Evolutionary conservation across 2,329 filamentous ascomycete species (phyloP).

Genomic region (Cordyceps pruinosa): DNA sequence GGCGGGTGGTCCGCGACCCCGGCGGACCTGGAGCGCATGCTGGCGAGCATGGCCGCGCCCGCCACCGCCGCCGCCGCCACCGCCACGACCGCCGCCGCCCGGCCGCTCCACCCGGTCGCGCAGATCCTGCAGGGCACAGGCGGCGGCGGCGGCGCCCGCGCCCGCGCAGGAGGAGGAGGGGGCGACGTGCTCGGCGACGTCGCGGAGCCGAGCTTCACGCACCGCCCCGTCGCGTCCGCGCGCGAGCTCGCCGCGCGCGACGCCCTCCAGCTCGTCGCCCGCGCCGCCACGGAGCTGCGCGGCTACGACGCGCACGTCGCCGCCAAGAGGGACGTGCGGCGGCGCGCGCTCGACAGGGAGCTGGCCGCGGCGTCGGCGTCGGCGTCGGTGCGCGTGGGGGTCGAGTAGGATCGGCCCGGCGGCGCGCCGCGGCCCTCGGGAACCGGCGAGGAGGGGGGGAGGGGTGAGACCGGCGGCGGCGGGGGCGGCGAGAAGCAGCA

Average conservation of each 20-base stretch:
- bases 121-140: background rate
- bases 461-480: background rate
- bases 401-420: background rate
- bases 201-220: slow-evolving; percentile 17
- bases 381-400: background rate
- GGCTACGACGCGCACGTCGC: slow-evolving; percentile 21
- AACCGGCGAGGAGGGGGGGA: background rate
- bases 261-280: slow-evolving; percentile 17
- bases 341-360: slow-evolving; percentile 17
- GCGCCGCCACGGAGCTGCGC: slow-evolving; percentile 17
- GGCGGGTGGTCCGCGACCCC: background rate
- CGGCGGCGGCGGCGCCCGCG: background rate
- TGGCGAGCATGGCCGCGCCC: slow-evolving; percentile 24
- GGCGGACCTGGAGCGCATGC: slow-evolving; percentile 20
- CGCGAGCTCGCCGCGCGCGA: slow-evolving; percentile 19
- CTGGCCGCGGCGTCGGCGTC: background rate
- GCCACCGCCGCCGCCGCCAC: background rate
- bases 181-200: slow-evolving; percentile 13
- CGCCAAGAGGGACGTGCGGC: slow-evolving; percentile 12
- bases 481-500: background rate
- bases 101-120: background rate
- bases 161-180: background rate
- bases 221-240: slow-evolving; percentile 10
- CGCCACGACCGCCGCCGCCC: background rate
- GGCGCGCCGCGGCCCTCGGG: background rate